These are phyloP conservation scores for Penicillium maclennaniae DNA, from an alignment of 495 filamentous ascomycete species.

Conservation along the genomic window DNA sequence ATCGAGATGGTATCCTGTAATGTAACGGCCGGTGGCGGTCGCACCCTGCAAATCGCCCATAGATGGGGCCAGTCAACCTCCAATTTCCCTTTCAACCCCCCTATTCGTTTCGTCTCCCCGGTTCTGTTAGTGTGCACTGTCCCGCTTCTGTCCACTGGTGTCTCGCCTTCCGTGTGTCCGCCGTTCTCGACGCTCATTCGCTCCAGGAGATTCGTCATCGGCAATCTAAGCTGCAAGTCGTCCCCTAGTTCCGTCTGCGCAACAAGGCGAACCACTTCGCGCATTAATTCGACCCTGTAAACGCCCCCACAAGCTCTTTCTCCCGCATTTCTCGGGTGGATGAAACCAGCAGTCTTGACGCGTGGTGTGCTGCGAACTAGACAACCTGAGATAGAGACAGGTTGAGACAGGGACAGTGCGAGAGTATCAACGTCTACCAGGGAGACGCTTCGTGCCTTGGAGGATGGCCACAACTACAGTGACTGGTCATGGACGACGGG, in stretches of 20 bases:
- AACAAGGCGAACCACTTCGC: background rate
- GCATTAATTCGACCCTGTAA: background rate
- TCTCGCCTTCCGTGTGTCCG: constrained; percentile 18
- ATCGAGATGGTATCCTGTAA: constrained; percentile 9
- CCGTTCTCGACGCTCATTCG: constrained; percentile 31
- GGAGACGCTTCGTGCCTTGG: background rate
- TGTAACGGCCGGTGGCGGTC: constrained; percentile 16
- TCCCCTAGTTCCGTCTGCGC: background rate
- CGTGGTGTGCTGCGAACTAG: background rate
- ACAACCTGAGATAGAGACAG: background rate
- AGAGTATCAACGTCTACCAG: constrained; percentile 3
- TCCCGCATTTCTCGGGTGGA: background rate
- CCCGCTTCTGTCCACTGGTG: background rate
- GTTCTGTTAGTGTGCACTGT: background rate
- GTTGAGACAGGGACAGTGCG: background rate
- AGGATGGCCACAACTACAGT: constrained; percentile 44
- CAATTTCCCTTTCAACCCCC: constrained; percentile 2
- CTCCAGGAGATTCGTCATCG: constrained; percentile 38
- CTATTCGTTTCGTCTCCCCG: background rate
- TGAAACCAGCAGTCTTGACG: background rate
- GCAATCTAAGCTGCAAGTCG: constrained; percentile 5
- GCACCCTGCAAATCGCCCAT: constrained; percentile 1
- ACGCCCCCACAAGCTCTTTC: background rate
- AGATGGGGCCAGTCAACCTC: constrained; percentile 8
- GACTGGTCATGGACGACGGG: constrained; percentile 42